Evolutionary conservation across 192 early-diverging fungal genomes (phyloP).

Genomic region (Physocladia obscura): DNA sequence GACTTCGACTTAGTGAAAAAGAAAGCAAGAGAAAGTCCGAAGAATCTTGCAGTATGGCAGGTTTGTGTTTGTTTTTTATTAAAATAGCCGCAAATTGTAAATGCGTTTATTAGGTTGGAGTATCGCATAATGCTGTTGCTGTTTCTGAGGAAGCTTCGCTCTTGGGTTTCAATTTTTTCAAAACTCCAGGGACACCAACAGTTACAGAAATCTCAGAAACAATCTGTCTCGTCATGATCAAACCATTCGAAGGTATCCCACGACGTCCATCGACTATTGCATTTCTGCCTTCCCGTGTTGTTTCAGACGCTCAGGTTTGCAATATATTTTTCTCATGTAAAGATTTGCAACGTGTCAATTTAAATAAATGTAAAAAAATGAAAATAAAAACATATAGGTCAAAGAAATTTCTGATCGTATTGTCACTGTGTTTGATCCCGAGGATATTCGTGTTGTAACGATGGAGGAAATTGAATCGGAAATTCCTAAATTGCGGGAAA

Average conservation of each 20-base stretch:
- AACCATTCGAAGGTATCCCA: conserved; percentile 23
- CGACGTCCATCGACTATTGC: conserved; percentile 29
- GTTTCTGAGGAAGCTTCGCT: conserved; percentile 43
- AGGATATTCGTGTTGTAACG: conserved; percentile 28
- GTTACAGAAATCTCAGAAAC: conserved; percentile 15
- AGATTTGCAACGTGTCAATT: neutral
- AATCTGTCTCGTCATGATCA: conserved; percentile 27
- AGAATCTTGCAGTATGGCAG: conserved; percentile 25
- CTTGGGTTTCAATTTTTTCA: conserved; percentile 21
- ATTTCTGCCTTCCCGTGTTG: conserved; percentile 39
- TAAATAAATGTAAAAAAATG: no score
- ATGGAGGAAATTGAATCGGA: conserved; percentile 34
- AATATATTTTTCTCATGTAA: neutral
- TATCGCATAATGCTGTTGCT: conserved; percentile 37
- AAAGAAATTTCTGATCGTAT: neutral
- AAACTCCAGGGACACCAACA: neutral
- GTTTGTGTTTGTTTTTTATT: neutral
- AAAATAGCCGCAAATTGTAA: no score
- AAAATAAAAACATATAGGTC: conserved; percentile 8
- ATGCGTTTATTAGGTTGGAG: conserved; percentile 45
- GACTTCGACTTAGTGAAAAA: conserved; percentile 7
- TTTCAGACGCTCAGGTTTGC: conserved; percentile 12
- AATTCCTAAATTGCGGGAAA: conserved; percentile 27
- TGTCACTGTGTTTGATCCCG: neutral
- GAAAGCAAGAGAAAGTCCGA: neutral